Percentiles rank a stretch among this genome's conserved stretches.
Evolutionary conservation across 2,329 filamentous ascomycete genomes (phyloP).

Genomic region (Penicillium sp.): DNA sequence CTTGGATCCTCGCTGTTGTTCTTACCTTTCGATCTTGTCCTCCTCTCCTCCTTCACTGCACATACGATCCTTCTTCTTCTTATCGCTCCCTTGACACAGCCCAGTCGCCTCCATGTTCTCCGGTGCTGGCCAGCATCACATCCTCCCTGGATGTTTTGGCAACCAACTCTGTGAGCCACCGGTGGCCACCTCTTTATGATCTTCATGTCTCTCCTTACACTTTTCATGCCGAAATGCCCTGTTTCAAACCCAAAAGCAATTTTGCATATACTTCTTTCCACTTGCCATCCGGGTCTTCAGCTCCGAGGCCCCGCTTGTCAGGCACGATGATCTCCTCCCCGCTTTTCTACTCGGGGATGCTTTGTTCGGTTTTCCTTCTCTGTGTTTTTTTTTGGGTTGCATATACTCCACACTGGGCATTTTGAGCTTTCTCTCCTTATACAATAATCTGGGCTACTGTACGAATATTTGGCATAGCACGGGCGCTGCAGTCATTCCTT

Average conservation of each 20-base stretch:
- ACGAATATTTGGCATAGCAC: constrained; percentile 33
- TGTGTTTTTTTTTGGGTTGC: constrained; percentile 29
- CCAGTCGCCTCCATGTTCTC: constrained; percentile 12
- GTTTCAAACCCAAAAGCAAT: constrained; percentile 8
- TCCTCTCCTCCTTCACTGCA: constrained; percentile 17
- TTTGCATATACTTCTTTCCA: constrained; percentile 12
- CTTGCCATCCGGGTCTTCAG: neutral
- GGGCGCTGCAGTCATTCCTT: constrained; percentile 36
- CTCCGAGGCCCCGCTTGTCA: constrained; percentile 15
- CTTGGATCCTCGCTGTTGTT: constrained; percentile 6
- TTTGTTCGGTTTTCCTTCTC: constrained; percentile 15
- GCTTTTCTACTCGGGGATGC: too few species aligned
- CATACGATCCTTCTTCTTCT: constrained; percentile 20
- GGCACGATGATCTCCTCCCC: constrained; percentile 8
- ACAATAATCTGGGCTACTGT: constrained; percentile 26
- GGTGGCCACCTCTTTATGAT: constrained; percentile 18
- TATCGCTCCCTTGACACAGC: constrained; percentile 23
- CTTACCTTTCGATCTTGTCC: constrained; percentile 11
- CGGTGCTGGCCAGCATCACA: neutral
- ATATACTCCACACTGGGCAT: constrained; percentile 25
- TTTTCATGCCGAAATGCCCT: constrained; percentile 29
- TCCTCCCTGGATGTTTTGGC: neutral
- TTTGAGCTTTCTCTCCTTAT: constrained; percentile 27
- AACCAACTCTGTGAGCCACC: too few species aligned
- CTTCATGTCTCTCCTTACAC: constrained; percentile 31